phyloP scores from a whole-genome alignment of 768 basidiomycete species.

The Lactifluus hygrophoroides region DNA sequence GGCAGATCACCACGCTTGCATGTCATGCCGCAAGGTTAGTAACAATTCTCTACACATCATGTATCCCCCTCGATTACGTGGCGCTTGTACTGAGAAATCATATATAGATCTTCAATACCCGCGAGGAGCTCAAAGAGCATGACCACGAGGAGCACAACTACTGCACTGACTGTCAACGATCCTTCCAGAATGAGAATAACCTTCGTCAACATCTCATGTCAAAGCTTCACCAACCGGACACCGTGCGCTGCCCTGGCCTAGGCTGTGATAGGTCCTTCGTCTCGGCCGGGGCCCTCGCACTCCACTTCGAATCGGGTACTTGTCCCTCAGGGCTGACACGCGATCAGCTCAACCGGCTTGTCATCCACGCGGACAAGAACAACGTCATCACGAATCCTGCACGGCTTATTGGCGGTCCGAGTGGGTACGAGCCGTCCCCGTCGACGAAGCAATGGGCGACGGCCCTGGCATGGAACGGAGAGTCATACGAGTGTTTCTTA shows the following conservation, averaged over 20 bases:
- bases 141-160: slow-evolving; percentile 27
- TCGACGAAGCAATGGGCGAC: slow-evolving; percentile 26
- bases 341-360: too few species aligned
- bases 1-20: slow-evolving; percentile 1
- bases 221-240: slow-evolving; percentile 36
- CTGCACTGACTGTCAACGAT: slow-evolving; percentile 37
- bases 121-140: slow-evolving; percentile 12
- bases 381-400: slow-evolving; percentile 6
- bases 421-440: too few species aligned
- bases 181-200: slow-evolving; percentile 36
- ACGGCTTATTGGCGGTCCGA: background rate
- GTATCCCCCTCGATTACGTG: background rate
- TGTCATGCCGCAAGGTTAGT: background rate
- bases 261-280: slow-evolving; percentile 43
- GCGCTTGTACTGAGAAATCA: background rate
- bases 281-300: slow-evolving; percentile 43
- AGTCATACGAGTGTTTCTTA: slow-evolving; percentile 53
- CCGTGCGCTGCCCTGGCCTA: slow-evolving; percentile 30
- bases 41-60: background rate
- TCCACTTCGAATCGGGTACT: slow-evolving; percentile 54
- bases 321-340: slow-evolving; percentile 46
- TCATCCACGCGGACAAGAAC: background rate
- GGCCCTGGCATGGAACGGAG: slow-evolving; percentile 34
- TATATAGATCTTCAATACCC: background rate
- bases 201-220: slow-evolving; percentile 46